A percentile compares a stretch with the other conserved stretches of the same genome.
Evolutionary conservation across 352 stramenopile genomes (phyloP).

Genomic region (Phytophthora cajani): DNA sequence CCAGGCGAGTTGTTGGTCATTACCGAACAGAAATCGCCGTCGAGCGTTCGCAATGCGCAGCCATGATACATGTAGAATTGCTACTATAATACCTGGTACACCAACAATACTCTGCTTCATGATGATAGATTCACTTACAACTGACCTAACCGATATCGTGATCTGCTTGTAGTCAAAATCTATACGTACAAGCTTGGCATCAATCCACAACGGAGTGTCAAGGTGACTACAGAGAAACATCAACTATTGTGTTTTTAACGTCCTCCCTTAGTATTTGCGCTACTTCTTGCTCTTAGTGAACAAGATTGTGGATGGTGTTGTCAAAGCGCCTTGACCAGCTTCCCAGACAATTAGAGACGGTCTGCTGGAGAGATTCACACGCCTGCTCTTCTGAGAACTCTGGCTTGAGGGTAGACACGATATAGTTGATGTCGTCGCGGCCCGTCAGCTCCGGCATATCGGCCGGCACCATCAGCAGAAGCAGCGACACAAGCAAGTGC

Average conservation of each 20-base stretch:
- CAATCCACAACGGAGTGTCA: not conserved
- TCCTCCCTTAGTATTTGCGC: not conserved
- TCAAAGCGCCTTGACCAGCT: slow-evolving; percentile 90
- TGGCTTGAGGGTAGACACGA: slow-evolving; percentile 76
- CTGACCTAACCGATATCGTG: no score
- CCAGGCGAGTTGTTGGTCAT: no score
- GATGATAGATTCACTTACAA: no score
- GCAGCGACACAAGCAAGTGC: slow-evolving; percentile 83
- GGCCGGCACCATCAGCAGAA: slow-evolving; percentile 89
- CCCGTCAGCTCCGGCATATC: slow-evolving; percentile 86
- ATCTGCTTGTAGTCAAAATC: no score
- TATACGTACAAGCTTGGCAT: not conserved
- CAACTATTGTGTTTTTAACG: not conserved
- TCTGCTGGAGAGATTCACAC: slow-evolving; percentile 72
- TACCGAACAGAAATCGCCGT: no score
- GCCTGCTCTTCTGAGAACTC: slow-evolving; percentile 77
- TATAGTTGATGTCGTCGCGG: slow-evolving; percentile 86
- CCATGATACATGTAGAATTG: no score
- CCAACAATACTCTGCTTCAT: no score
- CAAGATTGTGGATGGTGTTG: slow-evolving; percentile 84
- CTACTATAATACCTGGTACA: no score
- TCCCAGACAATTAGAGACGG: slow-evolving; percentile 84
- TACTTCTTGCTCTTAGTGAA: slow-evolving; percentile 20
- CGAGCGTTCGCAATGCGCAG: no score
- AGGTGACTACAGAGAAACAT: not conserved